Evolutionary conservation across 208 protist species (phyloP), one percentile per base, ranked within the genome.

Genomic region (Trypanosomatidae sp.): DNA sequence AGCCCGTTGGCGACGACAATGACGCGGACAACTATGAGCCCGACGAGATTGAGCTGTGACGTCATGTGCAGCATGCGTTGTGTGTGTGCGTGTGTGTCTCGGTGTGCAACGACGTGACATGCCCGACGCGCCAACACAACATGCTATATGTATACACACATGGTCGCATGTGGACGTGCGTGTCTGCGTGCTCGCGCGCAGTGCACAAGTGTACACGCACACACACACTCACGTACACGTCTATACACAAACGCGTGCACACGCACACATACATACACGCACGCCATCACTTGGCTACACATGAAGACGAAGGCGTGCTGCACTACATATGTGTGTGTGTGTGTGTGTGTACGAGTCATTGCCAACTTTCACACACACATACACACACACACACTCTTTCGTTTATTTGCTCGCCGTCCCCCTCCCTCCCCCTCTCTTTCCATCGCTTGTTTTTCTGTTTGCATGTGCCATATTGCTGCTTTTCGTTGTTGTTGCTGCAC

Each of bases 31-130:
- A 83, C 4, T 90, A 90, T 41, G 62, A 77, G 37, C 81, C 81
- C 5, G 81, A 84, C 4, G 76, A 75, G 38, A 90, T 90, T 49
- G 81, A 90, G 16, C 55, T 90, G 10, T 89, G 47, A 66, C 13
- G 18, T 16, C 1, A 7, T 38, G 21, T 37, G 18, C 21, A 7
- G 18, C 6, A 7, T 37, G 18, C 6, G 11, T 47, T 38, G 10
- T 18, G 11, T 25, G 11, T 35, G n/a, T 35, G n/a, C 30, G 30
- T 35, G 30, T n/a, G n/a, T n/a, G n/a, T n/a, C n/a, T n/a, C n/a
- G n/a, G n/a, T n/a, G n/a, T n/a, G n/a, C n/a, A n/a, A 35, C 30
- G n/a, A 35, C 30, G n/a, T 35, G n/a, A n/a, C 30, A 35, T 35
- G 30, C n/a, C 11, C n/a, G 11, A 35, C 11, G n/a, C n/a, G 11